Evolutionary conservation across 148 eudicot genomes (phyloP), one percentile per base, ranked within the genome.

Genomic region (Amaranthus palmeri): DNA sequence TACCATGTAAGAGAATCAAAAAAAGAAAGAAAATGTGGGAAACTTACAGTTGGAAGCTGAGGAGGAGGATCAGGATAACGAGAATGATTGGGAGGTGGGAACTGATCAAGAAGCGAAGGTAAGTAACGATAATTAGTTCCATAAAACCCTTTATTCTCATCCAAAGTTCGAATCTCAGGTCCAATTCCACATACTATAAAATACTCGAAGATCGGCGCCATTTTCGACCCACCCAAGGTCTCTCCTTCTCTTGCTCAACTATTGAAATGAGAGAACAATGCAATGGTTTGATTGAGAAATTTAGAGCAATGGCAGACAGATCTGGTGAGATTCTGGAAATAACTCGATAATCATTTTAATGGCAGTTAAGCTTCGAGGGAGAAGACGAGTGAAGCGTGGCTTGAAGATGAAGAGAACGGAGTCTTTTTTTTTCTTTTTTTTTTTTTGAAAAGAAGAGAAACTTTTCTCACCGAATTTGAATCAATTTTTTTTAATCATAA

Each of bases 131-230:
- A 77, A 46, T 76, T 65, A n/a, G 70, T 71, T 4, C 97, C 97
- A 70, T 89, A 85, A 69, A 83, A 92, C 3, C 97, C 97, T 71
- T 78, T 81, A 61, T 80, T 70, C 12, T 84, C 96, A 6, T 89
- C 97, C 36, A 92, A 74, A 5, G 96, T 86, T 58, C 96, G 86
- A 63, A 92, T 87, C 81, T 92, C 92, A 3, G 97, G 86, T 18
- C 97, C 97, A 52, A 92, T 79, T 62, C 97, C 97, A 63, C 97
- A 92, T 63, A 92, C 97, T 59, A 92, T 90, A 80, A 92, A 88
- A 82, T 92, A 88, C 85, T 92, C 97, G 51, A 92, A 92, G 43
- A 92, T 80, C 74, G 83, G 79, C 68, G 86, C 86, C 88, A 86
- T 86, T 75, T 72, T 69, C n/a, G 76, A 47, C 42, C 41, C 40